Evolutionary conservation across 164 flowering plant genomes (phyloP).

Genomic region (Annona squamosa): DNA sequence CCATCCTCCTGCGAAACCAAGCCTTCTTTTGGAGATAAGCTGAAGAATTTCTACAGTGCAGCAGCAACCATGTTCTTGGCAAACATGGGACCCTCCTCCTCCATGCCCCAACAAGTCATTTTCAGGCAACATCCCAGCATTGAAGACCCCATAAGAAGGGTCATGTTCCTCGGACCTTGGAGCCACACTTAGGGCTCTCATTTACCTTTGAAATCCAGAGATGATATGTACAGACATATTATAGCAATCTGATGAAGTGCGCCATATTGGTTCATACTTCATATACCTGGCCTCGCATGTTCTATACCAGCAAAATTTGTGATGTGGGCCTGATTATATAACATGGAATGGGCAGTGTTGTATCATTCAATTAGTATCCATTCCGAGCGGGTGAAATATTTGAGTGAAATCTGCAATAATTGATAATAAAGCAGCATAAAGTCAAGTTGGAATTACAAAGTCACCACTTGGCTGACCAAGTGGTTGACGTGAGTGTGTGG

Average conservation of each 20-base stretch:
- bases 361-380: too few relatives aligned
- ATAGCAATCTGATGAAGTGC: not conserved
- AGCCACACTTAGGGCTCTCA: slow-evolving; percentile 2
- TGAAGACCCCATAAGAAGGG: slow-evolving; percentile 7
- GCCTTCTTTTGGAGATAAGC: not conserved
- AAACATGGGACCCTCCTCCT: not conserved
- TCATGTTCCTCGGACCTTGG: slow-evolving; percentile 9
- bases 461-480: too few relatives aligned
- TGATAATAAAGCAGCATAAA: too few relatives aligned
- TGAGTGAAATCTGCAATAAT: too few relatives aligned
- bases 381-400: too few relatives aligned
- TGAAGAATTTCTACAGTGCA: slow-evolving; percentile 2
- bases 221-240: too few relatives aligned
- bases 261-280: not conserved
- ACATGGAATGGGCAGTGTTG: too few relatives aligned
- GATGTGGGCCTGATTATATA: too few relatives aligned
- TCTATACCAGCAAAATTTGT: too few relatives aligned
- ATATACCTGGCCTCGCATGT: not conserved
- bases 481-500: too few relatives aligned
- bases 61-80: not conserved
- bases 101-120: not conserved
- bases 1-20: not conserved
- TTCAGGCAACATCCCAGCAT: not conserved
- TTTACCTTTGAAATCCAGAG: too few relatives aligned
- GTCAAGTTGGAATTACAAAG: too few relatives aligned